Base-by-base conservation (phyloP, 768 basidiomycete species). In the Melanogaster broomeanus region DNA sequence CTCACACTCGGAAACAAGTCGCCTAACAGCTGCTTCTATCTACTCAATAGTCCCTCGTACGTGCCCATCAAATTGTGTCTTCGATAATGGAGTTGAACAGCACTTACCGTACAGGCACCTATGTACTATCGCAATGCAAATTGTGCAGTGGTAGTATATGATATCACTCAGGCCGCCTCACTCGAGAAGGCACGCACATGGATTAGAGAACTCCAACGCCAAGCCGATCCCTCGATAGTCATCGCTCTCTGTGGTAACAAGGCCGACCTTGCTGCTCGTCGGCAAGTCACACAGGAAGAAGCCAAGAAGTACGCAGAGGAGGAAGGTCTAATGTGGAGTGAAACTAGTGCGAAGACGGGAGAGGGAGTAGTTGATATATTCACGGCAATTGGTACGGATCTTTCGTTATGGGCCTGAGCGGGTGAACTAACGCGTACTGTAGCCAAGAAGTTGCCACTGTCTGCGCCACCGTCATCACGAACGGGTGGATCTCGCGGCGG, bases 231-330 rank as follows among this genome's bases (percentile, higher is more conserved):
- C 7, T 90, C 88, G 39, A 98, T 97, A 77, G 84, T 96, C 61
- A 96, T 98, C 68, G 90, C 93, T 35, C 84, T 98, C 31, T 96
- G 93, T 52, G 96, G 96, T 42, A 98, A 98, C 80, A 98, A 98
- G 74, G 73, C 85, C 25, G 96, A 98, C 72, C 76, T 98, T 22
- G 77, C 84, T 35, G 88, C 87, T 9, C 86, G 90, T 55, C 84
- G 92, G 61, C 91, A 93, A 68, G 90, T 93, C 3, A 76, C 88
- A 18, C 79, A 88, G 60, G 93, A 93, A 59, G 93, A 94, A 64
- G 93, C 93, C 5, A 83, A 90, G 78, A 91, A 92, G 72, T 95
- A 91, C 62, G 93, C 93, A 1, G 85, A 92, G 45, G 90, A 93
- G 69, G 92, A 96, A 72, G 91, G 92, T 40, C 70, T 95, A 41